phyloP scores from a whole-genome alignment of 257 asterid genomes.

The Solanum verrucosum region DNA sequence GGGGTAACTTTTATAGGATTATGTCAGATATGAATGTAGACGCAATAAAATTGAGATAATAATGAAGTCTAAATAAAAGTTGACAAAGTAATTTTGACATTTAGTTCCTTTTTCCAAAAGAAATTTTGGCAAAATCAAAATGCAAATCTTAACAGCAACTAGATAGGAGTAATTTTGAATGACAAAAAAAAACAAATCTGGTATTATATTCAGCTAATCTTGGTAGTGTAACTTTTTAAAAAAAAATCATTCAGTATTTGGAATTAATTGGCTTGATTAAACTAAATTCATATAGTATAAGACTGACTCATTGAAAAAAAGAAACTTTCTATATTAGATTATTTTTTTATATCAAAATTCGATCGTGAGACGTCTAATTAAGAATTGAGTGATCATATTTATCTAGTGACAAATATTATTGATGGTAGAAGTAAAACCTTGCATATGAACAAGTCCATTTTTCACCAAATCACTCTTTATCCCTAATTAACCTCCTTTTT shows the following conservation, averaged over 20 bases:
- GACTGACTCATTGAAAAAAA: neutral
- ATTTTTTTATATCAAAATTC: neutral
- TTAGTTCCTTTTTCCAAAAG: neutral
- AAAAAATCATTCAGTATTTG: neutral
- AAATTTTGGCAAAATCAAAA: neutral
- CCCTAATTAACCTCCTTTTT: neutral
- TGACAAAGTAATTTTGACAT: neutral
- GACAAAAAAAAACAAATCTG: neutral
- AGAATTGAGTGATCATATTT: neutral
- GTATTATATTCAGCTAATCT: neutral
- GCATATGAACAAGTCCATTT: neutral
- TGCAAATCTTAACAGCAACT: neutral
- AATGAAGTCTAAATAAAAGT: neutral
- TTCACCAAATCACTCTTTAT: neutral
- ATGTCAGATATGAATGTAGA: neutral
- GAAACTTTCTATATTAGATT: accelerated
- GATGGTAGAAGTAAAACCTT: neutral
- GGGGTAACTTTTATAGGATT: neutral
- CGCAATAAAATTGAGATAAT: neutral
- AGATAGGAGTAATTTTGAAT: neutral
- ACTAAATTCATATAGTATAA: neutral
- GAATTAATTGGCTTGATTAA: neutral
- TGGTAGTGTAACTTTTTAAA: neutral
- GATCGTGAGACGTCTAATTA: accelerated
- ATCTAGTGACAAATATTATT: neutral